Base-by-base conservation (phyloP, 2,329 filamentous ascomycete genomes). In the Cladosporium colombiae region DNA sequence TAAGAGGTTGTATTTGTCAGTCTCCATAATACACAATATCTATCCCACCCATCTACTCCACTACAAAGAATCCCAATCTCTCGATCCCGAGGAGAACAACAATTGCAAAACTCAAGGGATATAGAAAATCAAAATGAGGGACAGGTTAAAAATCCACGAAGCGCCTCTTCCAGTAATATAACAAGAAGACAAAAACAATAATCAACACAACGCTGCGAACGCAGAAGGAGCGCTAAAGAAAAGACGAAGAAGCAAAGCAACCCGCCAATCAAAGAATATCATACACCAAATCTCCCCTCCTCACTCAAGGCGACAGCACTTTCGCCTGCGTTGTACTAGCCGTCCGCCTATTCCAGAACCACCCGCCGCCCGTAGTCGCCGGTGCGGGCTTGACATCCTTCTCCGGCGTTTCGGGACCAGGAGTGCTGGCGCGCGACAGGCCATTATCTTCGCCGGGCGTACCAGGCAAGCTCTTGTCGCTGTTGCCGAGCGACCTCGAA, bases 281-380 rank as follows among this genome's bases (percentile, higher is more conserved):
- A 35, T 33, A 49, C 21, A 40, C 37, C 23, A 60, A 25, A 46
- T 14, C n/a, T 16, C n/a, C 2, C 16, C 18, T 16, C 16, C 37
- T 33, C 18, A 11, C 37, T 63, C 50, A 65, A 59, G 63, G 63
- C 44, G 63, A 59, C 29, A 50, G 18, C 16, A 60, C 56, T 33
- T 65, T 65, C 27, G 60, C 55, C 46, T 59, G 50, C 18, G 16
- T 68, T 23, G 68, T 71, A 60, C 71, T 74, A 21, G 74, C 70
- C 37, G 73, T 71, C 60, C 74, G 65, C 35, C 74, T 68, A 25
- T 70, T 69, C 75, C 76, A 75, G 64, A 77, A 76, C 74, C 75
- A 74, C 25, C 74, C 70, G 11, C 71, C 72, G 11, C 66, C 69
- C 11, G 65, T 65, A 5, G 66, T 63, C 6, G 62, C 63, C n/a